phyloP scores from a whole-genome alignment of 352 stramenopile species.

The Pythium rhizo-oryzae region DNA sequence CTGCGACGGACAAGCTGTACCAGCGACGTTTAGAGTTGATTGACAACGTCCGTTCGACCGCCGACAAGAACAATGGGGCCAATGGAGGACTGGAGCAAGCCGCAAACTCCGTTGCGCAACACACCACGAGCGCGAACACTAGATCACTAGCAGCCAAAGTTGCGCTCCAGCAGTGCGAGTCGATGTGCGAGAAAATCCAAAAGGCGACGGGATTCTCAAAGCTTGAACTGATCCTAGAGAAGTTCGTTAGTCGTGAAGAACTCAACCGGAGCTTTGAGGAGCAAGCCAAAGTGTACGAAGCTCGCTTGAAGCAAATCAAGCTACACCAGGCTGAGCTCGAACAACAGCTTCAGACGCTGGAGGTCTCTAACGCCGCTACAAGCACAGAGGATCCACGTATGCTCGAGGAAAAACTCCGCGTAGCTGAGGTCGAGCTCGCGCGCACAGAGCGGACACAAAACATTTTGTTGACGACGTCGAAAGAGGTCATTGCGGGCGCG shows the following conservation, averaged over 20 bases:
- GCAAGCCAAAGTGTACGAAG: slow-evolving; percentile 81
- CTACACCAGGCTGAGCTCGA: slow-evolving; percentile 71
- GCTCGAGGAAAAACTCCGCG: slow-evolving; percentile 72
- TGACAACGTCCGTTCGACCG: slow-evolving; percentile 49
- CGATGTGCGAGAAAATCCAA: slow-evolving; percentile 85
- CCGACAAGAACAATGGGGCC: slow-evolving; percentile 15
- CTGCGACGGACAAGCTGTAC: slow-evolving; percentile 68
- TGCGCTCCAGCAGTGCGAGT: slow-evolving; percentile 77
- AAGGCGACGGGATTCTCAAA: slow-evolving; percentile 82
- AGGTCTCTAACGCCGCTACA: slow-evolving; percentile 54
- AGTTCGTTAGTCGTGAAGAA: slow-evolving; percentile 77
- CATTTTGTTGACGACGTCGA: slow-evolving; percentile 67
- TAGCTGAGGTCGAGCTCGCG: slow-evolving; percentile 69
- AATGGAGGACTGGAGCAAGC: slow-evolving; percentile 31
- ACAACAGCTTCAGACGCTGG: slow-evolving; percentile 63
- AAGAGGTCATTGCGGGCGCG: slow-evolving; percentile 71
- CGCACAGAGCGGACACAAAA: slow-evolving; percentile 69
- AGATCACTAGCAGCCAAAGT: slow-evolving; percentile 73
- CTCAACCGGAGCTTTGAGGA: slow-evolving; percentile 83
- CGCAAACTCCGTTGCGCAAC: slow-evolving; percentile 27
- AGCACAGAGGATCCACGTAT: slow-evolving; percentile 62
- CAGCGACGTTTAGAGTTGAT: slow-evolving; percentile 75
- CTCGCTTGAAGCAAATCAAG: slow-evolving; percentile 81
- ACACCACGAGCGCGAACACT: slow-evolving; percentile 44
- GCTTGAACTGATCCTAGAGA: slow-evolving; percentile 78